phyloP scores from a whole-genome alignment of 2,329 filamentous ascomycete species.

The Aureobasidium subglaciale region DNA sequence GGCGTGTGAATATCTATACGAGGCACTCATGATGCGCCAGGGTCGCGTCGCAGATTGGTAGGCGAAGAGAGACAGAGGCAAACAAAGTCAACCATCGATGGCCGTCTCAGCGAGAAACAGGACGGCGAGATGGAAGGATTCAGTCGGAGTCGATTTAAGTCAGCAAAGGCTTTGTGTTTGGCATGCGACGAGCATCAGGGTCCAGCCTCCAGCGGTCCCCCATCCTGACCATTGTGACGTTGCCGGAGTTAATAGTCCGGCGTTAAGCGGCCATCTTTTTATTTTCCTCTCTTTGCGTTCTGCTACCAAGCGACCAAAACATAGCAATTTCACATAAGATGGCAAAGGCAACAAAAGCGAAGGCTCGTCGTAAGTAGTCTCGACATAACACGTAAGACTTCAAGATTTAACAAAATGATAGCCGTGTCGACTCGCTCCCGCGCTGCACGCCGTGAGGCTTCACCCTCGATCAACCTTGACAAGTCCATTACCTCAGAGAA shows the following conservation, averaged over 20 bases:
- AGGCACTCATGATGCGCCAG: conserved; percentile 7
- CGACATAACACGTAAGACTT: background rate
- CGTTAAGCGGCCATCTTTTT: background rate
- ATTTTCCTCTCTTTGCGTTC: background rate
- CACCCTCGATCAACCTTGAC: conserved; percentile 63
- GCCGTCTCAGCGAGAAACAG: background rate
- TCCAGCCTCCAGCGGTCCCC: background rate
- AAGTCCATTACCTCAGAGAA: conserved; percentile 60
- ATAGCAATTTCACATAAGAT: too few relatives aligned
- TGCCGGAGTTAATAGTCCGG: too few relatives aligned
- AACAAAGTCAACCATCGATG: background rate
- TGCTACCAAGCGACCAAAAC: background rate
- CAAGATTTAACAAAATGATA: conserved; percentile 26
- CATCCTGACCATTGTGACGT: too few relatives aligned
- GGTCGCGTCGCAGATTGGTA: background rate
- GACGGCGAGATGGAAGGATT: background rate
- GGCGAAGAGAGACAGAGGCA: background rate
- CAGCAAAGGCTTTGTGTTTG: background rate
- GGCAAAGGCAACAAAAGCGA: conserved; percentile 42
- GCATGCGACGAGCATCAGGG: conserved; percentile 3
- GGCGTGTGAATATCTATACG: background rate
- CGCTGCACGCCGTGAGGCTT: conserved; percentile 64
- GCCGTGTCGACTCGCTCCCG: conserved; percentile 64
- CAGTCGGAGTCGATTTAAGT: background rate
- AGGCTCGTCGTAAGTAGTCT: conserved; percentile 28